Conservation (phyloP, 2,329 filamentous ascomycete species). For the Metarhizium rileyi region DNA sequence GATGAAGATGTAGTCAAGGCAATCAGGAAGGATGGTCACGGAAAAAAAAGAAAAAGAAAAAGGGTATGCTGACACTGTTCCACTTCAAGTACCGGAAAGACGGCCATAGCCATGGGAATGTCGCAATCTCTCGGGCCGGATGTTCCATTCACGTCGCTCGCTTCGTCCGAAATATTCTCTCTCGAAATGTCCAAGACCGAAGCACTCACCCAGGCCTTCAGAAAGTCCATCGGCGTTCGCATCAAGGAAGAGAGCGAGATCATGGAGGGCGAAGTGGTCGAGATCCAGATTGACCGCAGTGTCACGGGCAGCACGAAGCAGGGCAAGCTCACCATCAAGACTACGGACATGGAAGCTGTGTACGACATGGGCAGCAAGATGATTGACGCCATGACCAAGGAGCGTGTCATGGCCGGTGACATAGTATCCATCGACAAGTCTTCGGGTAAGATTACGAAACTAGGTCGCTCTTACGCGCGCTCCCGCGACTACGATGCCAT, state of each 20-base stretch:
- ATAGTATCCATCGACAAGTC: conserved; percentile 99
- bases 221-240: conserved; percentile 93
- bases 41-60: no score
- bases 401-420: conserved; percentile 96
- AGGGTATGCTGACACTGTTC: conserved; percentile 11
- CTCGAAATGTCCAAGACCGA: conserved; percentile 99
- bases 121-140: conserved; percentile 89
- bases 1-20: no score
- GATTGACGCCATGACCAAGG: conserved; percentile 99
- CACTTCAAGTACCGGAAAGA: conserved; percentile 75
- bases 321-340: conserved; percentile 98
- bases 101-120: conserved; percentile 98
- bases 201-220: conserved; percentile 95
- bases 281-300: conserved; percentile 96
- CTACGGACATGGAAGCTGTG: conserved; percentile 98
- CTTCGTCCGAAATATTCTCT: conserved; percentile 95
- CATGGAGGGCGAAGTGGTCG: conserved; percentile 97
- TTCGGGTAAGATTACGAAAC: conserved; percentile 93
- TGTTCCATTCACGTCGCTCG: conserved; percentile 92
- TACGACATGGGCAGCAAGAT: conserved; percentile 99
- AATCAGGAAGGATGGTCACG: no score
- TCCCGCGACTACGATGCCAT: conserved; percentile 98
- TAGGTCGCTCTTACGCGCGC: conserved; percentile 87
- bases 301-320: conserved; percentile 96
- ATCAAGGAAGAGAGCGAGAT: conserved; percentile 99